phyloP scores from a whole-genome alignment of 2,329 filamentous ascomycete species.

The Chrysoporthe austroafricana region DNA sequence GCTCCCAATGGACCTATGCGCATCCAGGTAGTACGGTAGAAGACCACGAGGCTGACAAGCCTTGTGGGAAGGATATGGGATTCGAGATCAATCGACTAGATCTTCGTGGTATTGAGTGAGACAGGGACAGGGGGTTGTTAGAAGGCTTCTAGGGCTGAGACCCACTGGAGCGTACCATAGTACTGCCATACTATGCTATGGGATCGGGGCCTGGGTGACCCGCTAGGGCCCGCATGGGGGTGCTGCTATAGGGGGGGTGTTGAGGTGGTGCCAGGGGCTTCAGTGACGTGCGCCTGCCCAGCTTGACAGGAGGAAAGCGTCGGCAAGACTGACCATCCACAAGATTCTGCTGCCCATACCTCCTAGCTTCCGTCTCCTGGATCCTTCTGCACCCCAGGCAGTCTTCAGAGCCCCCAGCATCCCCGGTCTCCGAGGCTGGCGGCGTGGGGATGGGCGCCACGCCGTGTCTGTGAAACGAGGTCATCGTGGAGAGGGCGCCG shows the following conservation, averaged over 20 bases:
- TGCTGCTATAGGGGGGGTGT: too few species aligned
- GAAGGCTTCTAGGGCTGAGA: neutral
- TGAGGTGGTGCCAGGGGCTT: neutral
- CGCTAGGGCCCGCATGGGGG: neutral
- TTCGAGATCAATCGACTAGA: neutral
- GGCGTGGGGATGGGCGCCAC: constrained; percentile 16
- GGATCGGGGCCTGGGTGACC: neutral
- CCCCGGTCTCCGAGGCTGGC: constrained; percentile 20
- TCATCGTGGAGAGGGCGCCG: constrained; percentile 8
- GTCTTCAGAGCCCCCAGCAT: constrained; percentile 11
- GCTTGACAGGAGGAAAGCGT: neutral
- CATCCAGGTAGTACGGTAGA: neutral
- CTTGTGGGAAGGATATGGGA: neutral
- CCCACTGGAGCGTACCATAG: neutral
- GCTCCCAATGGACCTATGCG: neutral
- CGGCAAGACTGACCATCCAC: constrained; percentile 6
- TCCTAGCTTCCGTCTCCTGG: constrained; percentile 19
- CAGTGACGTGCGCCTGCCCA: too few species aligned
- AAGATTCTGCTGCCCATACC: constrained; percentile 12
- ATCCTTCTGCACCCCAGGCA: constrained; percentile 25
- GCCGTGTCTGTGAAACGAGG: constrained; percentile 3
- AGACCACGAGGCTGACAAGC: neutral
- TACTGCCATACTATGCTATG: too few species aligned
- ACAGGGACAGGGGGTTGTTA: neutral
- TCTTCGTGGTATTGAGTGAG: neutral